A percentile compares a stretch with the other conserved stretches of the same genome.
These are phyloP conservation scores for Graphilbum sp. DNA, from an alignment of 2,329 filamentous ascomycete genomes.

Conservation along the genomic window DNA sequence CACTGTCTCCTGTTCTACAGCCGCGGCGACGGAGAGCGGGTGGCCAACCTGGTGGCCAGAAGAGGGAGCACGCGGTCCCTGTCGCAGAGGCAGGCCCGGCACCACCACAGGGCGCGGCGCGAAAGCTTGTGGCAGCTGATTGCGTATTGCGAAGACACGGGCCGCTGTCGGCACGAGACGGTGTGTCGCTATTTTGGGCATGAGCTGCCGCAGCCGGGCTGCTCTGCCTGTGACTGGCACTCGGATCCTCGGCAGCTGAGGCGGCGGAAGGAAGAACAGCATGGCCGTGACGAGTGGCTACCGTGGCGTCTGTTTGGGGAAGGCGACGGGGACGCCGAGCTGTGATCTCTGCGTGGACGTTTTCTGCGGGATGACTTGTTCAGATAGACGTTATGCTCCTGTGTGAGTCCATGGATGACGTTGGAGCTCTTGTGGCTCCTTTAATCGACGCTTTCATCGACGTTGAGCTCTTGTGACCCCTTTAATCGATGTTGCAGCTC, in stretches of 20 bases:
- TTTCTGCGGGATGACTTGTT: no score
- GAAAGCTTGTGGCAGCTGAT: constrained; percentile 54
- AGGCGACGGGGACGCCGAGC: no score
- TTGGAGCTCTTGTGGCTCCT: no score
- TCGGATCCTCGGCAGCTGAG: constrained; percentile 47
- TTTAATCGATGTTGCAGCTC: no score
- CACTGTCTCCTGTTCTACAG: constrained; percentile 86
- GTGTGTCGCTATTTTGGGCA: constrained; percentile 72
- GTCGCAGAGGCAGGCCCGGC: constrained; percentile 13
- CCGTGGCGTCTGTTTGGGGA: not conserved
- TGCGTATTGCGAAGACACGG: constrained; percentile 65
- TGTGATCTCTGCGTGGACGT: no score
- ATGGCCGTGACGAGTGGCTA: constrained; percentile 43
- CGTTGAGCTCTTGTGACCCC: no score
- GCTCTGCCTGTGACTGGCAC: constrained; percentile 65
- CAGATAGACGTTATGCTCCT: no score
- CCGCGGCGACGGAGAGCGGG: constrained; percentile 67
- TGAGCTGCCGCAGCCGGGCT: constrained; percentile 36
- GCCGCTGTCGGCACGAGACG: constrained; percentile 55
- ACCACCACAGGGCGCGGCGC: constrained; percentile 17
- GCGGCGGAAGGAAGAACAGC: constrained; percentile 35
- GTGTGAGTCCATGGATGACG: no score
- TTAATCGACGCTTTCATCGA: no score
- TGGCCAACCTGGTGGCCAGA: constrained; percentile 33
- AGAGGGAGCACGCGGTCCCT: constrained; percentile 21